phyloP scores from a whole-genome alignment of 108 stramenopile genomes.

The Chaetoceros tenuissimus region DNA sequence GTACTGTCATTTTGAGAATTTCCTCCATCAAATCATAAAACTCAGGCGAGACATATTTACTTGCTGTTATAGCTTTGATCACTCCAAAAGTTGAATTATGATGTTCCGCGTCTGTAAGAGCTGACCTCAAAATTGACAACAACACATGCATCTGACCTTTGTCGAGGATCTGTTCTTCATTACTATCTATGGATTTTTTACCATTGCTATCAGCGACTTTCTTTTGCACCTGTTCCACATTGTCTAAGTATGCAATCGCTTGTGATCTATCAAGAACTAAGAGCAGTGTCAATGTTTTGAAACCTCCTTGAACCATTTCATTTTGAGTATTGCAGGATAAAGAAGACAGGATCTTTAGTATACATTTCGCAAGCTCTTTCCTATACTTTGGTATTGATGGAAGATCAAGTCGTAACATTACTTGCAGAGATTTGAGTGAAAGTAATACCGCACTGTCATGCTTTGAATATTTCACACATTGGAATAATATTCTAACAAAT shows the following conservation, averaged over 20 bases:
- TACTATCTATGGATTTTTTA: neutral
- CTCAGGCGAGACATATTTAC: slow-evolving; percentile 63
- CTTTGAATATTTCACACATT: slow-evolving; percentile 59
- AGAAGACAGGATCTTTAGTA: slow-evolving; percentile 59
- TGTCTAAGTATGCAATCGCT: neutral
- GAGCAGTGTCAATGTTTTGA: slow-evolving; percentile 79
- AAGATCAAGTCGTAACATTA: slow-evolving; percentile 63
- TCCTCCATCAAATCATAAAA: slow-evolving; percentile 84
- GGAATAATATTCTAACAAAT: slow-evolving; percentile 70
- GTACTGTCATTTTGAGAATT: slow-evolving; percentile 63
- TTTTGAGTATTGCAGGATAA: slow-evolving; percentile 52
- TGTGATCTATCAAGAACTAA: slow-evolving; percentile 14
- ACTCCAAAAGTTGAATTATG: slow-evolving; percentile 74
- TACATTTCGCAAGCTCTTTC: slow-evolving; percentile 54
- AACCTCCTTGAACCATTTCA: slow-evolving; percentile 85
- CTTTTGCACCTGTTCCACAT: neutral
- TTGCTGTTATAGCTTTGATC: slow-evolving; percentile 55
- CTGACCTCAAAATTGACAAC: slow-evolving; percentile 42
- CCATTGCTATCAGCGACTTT: neutral
- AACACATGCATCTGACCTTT: slow-evolving; percentile 76
- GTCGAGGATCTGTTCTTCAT: slow-evolving; percentile 33
- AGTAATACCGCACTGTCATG: slow-evolving; percentile 70
- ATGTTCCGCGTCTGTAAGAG: slow-evolving; percentile 61
- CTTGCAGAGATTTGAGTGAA: slow-evolving; percentile 69
- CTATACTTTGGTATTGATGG: slow-evolving; percentile 61